phyloP scores from a whole-genome alignment of 805 yeast genomes.

The Phaffomyces antillensis region DNA sequence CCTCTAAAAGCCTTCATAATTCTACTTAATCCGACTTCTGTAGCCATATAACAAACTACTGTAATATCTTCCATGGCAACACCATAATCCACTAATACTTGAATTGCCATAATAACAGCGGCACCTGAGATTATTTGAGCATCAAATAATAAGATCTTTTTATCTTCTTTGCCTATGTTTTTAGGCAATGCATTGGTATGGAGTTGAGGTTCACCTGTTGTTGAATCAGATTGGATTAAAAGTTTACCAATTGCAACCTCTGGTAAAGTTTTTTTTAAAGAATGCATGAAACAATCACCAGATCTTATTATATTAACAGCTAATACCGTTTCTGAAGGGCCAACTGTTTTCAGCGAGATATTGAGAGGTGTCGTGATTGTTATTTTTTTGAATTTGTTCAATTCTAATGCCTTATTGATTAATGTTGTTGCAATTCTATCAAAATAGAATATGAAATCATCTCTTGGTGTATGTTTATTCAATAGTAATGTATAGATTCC shows the following conservation, averaged over 20 bases:
- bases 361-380: constrained; percentile 38
- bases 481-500: constrained; percentile 70
- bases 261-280: constrained; percentile 70
- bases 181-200: constrained; percentile 74
- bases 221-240: constrained; percentile 78
- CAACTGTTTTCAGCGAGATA: constrained; percentile 19
- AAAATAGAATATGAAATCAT: constrained; percentile 81
- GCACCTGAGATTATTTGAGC: constrained; percentile 91
- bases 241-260: constrained; percentile 76
- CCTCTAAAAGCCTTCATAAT: constrained; percentile 59
- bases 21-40: constrained; percentile 71
- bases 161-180: constrained; percentile 17
- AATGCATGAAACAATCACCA: constrained; percentile 86
- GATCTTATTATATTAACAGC: constrained; percentile 82
- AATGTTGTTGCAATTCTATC: constrained; percentile 72
- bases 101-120: constrained; percentile 90
- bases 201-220: constrained; percentile 90
- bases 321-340: constrained; percentile 40
- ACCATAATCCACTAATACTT: constrained; percentile 77
- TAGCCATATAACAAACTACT: constrained; percentile 64
- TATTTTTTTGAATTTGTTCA: constrained; percentile 30
- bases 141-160: constrained; percentile 64
- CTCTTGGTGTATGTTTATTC: constrained; percentile 46
- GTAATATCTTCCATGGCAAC: constrained; percentile 55
- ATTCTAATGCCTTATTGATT: constrained; percentile 61